A percentile compares a stretch with the other conserved stretches of the same genome.
phyloP scores from a whole-genome alignment of 495 filamentous ascomycete genomes.

The Parathielavia hyrcaniae region DNA sequence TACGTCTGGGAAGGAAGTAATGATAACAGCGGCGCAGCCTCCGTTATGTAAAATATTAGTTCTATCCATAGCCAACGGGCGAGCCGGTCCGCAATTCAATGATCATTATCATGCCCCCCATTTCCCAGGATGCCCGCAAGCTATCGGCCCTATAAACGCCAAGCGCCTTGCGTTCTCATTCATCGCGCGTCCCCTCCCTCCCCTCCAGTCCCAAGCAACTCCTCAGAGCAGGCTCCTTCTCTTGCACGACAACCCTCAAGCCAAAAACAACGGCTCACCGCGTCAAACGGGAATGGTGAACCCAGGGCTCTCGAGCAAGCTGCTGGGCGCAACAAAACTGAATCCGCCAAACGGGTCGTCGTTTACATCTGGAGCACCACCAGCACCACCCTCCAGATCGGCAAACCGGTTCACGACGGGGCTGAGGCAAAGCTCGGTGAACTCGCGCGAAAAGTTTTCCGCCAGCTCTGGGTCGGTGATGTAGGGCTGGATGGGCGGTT shows the following conservation, averaged over 20 bases:
- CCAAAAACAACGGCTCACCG: background rate
- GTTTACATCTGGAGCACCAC: constrained; percentile 35
- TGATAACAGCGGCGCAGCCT: background rate
- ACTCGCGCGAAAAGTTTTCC: constrained; percentile 87
- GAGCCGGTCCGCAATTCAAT: no score
- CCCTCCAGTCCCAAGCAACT: background rate
- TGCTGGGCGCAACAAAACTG: constrained; percentile 86
- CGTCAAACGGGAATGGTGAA: background rate
- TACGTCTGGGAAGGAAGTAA: no score
- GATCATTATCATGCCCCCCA: background rate
- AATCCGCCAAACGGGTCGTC: constrained; percentile 88
- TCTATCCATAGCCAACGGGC: background rate
- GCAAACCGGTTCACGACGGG: constrained; percentile 51
- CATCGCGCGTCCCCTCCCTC: background rate
- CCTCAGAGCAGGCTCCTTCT: background rate
- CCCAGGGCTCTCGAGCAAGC: constrained; percentile 61
- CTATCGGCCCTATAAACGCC: background rate
- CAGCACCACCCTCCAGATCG: constrained; percentile 28
- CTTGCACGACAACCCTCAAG: background rate
- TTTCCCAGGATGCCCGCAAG: background rate
- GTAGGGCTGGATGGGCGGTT: constrained; percentile 81
- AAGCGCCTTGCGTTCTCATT: background rate
- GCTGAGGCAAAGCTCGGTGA: constrained; percentile 77
- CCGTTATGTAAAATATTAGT: background rate
- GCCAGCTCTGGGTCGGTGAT: constrained; percentile 92